Percentiles rank a stretch among this genome's conserved stretches.
These are phyloP conservation scores for Alternaria gaisen DNA, from an alignment of 2,329 filamentous ascomycete species.

Conservation along the genomic window DNA sequence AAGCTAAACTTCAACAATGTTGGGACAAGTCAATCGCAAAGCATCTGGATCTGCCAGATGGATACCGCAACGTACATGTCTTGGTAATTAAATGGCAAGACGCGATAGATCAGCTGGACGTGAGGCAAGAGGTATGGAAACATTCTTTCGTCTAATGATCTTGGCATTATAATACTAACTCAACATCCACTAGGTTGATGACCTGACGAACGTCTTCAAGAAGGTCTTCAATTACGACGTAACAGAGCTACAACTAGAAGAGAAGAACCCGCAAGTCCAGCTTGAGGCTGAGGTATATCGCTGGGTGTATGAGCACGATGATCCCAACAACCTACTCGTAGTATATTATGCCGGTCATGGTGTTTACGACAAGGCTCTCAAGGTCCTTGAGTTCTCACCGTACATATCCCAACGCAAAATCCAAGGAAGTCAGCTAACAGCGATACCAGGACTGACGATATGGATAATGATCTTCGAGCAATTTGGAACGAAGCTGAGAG, in stretches of 20 bases:
- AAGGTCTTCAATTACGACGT: background rate
- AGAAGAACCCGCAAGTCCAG: background rate
- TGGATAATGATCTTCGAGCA: background rate
- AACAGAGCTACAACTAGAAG: background rate
- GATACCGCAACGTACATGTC: conserved; percentile 21
- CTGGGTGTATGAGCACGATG: background rate
- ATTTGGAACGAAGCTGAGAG: conserved; percentile 1
- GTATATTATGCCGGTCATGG: background rate
- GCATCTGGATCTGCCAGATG: conserved; percentile 17
- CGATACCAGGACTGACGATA: background rate
- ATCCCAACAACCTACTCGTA: background rate
- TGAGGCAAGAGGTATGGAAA: background rate
- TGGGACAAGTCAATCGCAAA: conserved; percentile 19
- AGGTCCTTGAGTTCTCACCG: background rate
- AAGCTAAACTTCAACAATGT: conserved; percentile 7
- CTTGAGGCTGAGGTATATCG: background rate
- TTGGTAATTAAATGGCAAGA: conserved; percentile 23
- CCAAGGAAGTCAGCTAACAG: background rate
- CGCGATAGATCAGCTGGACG: conserved; percentile 14
- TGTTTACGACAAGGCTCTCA: background rate
- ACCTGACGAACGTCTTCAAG: background rate
- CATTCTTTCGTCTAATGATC: accelerated
- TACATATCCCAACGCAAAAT: background rate
- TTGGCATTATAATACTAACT: background rate
- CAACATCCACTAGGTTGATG: background rate